Base-by-base conservation (phyloP, 2,329 filamentous ascomycete genomes). In the Ophiostoma montium region DNA sequence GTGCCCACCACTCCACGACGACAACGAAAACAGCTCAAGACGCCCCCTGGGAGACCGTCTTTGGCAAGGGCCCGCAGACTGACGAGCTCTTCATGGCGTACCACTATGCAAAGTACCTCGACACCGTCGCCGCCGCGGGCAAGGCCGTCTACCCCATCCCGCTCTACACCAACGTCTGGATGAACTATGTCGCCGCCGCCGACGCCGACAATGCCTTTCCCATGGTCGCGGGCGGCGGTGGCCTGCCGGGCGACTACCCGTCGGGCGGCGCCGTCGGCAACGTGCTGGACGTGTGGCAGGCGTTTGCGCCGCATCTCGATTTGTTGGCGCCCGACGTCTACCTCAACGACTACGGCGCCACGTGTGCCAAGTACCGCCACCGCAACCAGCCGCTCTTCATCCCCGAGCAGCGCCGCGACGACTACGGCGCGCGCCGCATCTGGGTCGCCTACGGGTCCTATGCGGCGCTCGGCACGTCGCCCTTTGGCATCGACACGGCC, bases 371-470 rank as follows among this genome's bases (percentile, higher is more conserved):
- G n/a, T 43, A 43, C 27, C 41, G 41, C 41, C 41, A 43, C 41
- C 41, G 41, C 19, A 43, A 43, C 11, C 67, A 72, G 53, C 63
- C 69, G 0, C 61, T 75, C 0, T 73, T 74, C 53, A 72, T 75
- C 35, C 71, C 71, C 0, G 71, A 75, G 58, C 71, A 74, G 54
- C 61, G 70, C 5, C 63, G 71, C 12, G 71, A 74, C 48, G 69
- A 70, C 33, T 61, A 65, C 27, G 69, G 69, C 6, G 63, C 66
- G 0, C 57, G 67, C 6, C 54, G 69, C 2, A 57, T 70, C 1
- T 72, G 67, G 67, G 46, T 63, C 0, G 64, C 70, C 6, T 43
- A 43, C 41, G 41, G 41, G 10, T 43, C 41, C 1, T 61, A 59
- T 46, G 55, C 55, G 30, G 58, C 58, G 10, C 46, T 67, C 0